phyloP scores from a whole-genome alignment of 2,329 filamentous ascomycete species.

The Ophiosphaerella korrae region DNA sequence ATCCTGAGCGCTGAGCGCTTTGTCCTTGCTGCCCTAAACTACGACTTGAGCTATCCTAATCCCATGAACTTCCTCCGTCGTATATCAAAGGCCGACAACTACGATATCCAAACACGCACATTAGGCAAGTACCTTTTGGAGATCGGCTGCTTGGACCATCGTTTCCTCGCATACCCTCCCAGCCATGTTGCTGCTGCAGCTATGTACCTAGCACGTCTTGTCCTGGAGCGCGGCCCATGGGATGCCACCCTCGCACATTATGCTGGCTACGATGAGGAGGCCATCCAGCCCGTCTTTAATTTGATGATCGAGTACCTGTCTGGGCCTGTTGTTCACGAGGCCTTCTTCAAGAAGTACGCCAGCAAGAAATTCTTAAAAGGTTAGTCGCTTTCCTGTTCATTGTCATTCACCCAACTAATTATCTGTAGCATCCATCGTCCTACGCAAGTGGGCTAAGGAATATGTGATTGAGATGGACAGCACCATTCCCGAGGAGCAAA shows the following conservation, averaged over 20 bases:
- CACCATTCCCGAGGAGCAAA: constrained; percentile 30
- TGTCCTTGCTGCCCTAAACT: constrained; percentile 87
- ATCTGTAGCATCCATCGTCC: constrained; percentile 78
- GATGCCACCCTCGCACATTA: constrained; percentile 88
- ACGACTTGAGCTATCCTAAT: constrained; percentile 97
- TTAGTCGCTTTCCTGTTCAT: constrained; percentile 53
- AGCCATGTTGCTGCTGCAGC: constrained; percentile 89
- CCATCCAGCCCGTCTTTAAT: constrained; percentile 89
- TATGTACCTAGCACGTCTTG: constrained; percentile 92
- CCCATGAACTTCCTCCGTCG: constrained; percentile 99
- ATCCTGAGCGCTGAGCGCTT: constrained; percentile 97
- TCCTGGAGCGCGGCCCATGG: constrained; percentile 90
- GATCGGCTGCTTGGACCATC: constrained; percentile 92
- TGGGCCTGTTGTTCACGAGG: constrained; percentile 87
- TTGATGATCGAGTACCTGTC: constrained; percentile 97
- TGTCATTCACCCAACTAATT: constrained; percentile 14
- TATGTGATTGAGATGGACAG: constrained; percentile 49
- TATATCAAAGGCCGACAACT: constrained; percentile 99
- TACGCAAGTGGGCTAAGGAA: constrained; percentile 91
- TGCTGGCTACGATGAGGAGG: constrained; percentile 88
- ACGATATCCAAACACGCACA: constrained; percentile 96
- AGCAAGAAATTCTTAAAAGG: constrained; percentile 99
- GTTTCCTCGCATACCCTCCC: constrained; percentile 87
- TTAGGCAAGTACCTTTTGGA: constrained; percentile 98
- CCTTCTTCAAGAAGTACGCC: constrained; percentile 99